These are phyloP conservation scores for Styphnolobium japonicum DNA, from an alignment of 306 rosid species.

Conservation along the genomic window DNA sequence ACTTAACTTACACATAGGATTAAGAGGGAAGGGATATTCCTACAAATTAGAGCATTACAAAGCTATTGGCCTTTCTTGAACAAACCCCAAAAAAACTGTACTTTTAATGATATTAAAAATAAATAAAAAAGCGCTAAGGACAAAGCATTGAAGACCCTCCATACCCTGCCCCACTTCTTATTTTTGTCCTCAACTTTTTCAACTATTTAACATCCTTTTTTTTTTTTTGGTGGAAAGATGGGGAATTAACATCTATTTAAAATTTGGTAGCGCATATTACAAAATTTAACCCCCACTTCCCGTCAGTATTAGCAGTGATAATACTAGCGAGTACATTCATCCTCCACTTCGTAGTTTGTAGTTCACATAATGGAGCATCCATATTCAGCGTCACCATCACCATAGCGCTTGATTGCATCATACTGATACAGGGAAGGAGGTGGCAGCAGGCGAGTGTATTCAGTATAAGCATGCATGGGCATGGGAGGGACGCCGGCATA, in stretches of 20 bases:
- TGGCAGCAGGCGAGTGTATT: slow-evolving; percentile 33
- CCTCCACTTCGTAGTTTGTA: background rate
- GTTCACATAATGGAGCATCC: slow-evolving; percentile 69
- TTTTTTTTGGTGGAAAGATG: too few species aligned
- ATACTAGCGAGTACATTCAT: background rate
- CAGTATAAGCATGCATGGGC: slow-evolving; percentile 54
- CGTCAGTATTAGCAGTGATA: background rate
- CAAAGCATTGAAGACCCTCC: slow-evolving; percentile 29
- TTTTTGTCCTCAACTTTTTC: slow-evolving; percentile 10
- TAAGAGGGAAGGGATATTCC: slow-evolving; percentile 42
- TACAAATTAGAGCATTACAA: slow-evolving; percentile 38
- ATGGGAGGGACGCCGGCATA: slow-evolving; percentile 42
- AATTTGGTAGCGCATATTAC: slow-evolving; percentile 23
- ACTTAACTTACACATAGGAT: slow-evolving; percentile 47
- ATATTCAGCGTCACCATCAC: slow-evolving; percentile 38
- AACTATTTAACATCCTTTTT: too few species aligned
- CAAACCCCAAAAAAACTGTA: slow-evolving; percentile 33
- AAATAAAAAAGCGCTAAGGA: background rate
- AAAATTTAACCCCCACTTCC: slow-evolving; percentile 23
- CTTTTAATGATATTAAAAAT: slow-evolving; percentile 16
- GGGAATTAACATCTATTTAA: too few species aligned
- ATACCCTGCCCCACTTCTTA: slow-evolving; percentile 21
- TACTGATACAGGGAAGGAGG: slow-evolving; percentile 38
- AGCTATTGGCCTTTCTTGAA: slow-evolving; percentile 33
- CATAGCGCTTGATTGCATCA: slow-evolving; percentile 31